These are phyloP conservation scores for Pseudoturritis turrita DNA, from an alignment of 345 rosid species.

Conservation along the genomic window DNA sequence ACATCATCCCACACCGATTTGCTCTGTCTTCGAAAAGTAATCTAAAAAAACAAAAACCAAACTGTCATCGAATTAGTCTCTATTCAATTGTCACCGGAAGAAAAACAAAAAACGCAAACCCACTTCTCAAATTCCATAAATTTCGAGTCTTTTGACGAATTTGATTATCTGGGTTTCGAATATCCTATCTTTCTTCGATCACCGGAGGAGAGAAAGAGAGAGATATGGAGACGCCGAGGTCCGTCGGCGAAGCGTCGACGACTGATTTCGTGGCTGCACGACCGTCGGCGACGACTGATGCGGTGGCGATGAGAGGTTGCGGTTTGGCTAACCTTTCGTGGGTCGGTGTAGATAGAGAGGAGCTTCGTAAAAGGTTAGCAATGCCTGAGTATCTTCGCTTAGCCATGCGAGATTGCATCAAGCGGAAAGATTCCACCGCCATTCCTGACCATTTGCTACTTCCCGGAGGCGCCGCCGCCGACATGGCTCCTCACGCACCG, in stretches of 20 bases:
- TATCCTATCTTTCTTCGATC: not conserved
- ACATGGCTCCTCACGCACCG: conserved; percentile 56
- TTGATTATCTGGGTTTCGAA: not conserved
- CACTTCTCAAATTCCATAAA: not conserved
- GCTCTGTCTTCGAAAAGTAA: conserved; percentile 21
- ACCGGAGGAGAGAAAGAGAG: not conserved
- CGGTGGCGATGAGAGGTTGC: conserved; percentile 44
- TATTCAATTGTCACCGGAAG: not conserved
- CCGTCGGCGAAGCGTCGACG: conserved; percentile 41
- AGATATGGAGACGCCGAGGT: conserved; percentile 30
- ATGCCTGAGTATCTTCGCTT: conserved; percentile 80
- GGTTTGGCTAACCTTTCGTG: conserved; percentile 63
- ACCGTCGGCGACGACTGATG: conserved; percentile 42
- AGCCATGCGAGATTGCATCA: conserved; percentile 62
- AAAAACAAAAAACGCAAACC: not conserved
- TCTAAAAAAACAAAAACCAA: not conserved
- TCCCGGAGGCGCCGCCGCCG: conserved; percentile 17
- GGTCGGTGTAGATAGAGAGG: conserved; percentile 67
- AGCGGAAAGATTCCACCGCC: conserved; percentile 41
- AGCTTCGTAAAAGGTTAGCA: conserved; percentile 42
- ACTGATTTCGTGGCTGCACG: conserved; percentile 43
- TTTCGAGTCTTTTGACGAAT: not conserved
- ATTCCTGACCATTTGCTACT: conserved; percentile 26
- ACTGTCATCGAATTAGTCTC: conserved; percentile 9
- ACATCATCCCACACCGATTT: conserved; percentile 8